A percentile compares a stretch with the other conserved stretches of the same genome.
These are phyloP conservation scores for Patellifolia procumbens DNA, from an alignment of 179 eudicot genomes.

Conservation along the genomic window DNA sequence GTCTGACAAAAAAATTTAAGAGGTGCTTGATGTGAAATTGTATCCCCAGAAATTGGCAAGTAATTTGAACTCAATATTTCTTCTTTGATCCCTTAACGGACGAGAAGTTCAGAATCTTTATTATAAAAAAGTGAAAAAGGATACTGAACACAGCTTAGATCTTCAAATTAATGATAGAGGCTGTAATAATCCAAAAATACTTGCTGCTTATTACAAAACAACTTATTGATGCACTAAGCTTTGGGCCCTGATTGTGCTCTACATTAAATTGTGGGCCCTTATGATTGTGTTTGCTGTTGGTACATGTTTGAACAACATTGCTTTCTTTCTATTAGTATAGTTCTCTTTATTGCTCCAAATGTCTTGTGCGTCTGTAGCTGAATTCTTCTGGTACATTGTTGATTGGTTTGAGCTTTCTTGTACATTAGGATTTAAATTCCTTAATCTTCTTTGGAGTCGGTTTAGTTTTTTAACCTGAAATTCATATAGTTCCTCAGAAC, in stretches of 20 bases:
- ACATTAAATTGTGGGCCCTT: neutral
- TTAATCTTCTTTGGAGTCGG: conserved; percentile 1
- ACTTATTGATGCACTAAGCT: neutral
- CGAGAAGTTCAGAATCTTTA: neutral
- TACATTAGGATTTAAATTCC: neutral
- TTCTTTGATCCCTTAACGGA: neutral
- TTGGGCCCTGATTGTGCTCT: neutral
- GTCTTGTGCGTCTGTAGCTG: neutral
- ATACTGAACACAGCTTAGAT: neutral
- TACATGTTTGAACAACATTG: neutral
- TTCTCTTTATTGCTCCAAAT: neutral
- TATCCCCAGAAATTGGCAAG: no score
- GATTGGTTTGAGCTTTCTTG: neutral
- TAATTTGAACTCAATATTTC: no score
- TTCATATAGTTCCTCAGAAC: conserved; percentile 40
- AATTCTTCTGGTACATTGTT: conserved; percentile 8
- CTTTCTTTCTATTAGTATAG: neutral
- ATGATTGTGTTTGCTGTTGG: neutral
- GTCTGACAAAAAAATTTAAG: no score
- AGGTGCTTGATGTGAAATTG: no score
- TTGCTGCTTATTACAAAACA: neutral
- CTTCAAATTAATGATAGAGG: neutral
- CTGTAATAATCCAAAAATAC: neutral
- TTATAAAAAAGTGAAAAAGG: neutral
- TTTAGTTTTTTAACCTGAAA: neutral